Conservation (phyloP, 768 basidiomycete species). For the Pholiota conissans region DNA sequence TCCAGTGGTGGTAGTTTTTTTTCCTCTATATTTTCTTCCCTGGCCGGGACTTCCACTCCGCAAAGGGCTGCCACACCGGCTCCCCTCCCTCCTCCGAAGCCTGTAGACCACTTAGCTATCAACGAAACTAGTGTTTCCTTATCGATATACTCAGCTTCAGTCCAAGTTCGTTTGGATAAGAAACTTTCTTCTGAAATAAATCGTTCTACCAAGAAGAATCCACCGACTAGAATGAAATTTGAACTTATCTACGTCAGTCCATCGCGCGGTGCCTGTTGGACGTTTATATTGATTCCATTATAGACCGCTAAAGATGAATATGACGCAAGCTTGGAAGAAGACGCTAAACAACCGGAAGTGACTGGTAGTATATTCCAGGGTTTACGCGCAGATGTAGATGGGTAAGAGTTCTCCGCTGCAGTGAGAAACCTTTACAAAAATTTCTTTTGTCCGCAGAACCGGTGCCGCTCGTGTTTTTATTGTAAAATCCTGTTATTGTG, state of each 20-base stretch:
- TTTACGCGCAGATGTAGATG: conserved; percentile 82
- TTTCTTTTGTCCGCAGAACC: conserved; percentile 35
- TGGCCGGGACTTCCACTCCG: conserved; percentile 35
- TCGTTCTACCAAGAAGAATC: conserved; percentile 93
- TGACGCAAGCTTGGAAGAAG: conserved; percentile 70
- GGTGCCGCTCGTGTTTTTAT: conserved; percentile 85
- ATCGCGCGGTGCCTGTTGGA: background rate
- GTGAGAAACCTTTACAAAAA: background rate
- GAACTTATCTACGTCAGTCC: conserved; percentile 79
- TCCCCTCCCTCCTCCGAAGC: conserved; percentile 31
- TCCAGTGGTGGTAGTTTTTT: conserved; percentile 43
- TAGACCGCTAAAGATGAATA: conserved; percentile 85
- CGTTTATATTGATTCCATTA: background rate
- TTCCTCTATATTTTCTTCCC: conserved; percentile 42
- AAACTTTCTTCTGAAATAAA: conserved; percentile 74
- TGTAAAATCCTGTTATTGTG: conserved; percentile 40
- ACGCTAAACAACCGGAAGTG: conserved; percentile 53
- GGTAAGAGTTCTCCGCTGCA: conserved; percentile 41
- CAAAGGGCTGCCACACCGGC: conserved; percentile 35
- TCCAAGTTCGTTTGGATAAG: conserved; percentile 62
- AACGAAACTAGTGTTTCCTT: conserved; percentile 58
- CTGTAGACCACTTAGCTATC: conserved; percentile 36
- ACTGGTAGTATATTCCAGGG: conserved; percentile 87
- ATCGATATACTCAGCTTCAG: conserved; percentile 65
- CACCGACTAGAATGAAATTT: conserved; percentile 72